Percentiles rank a stretch among this genome's conserved stretches.
These are phyloP conservation scores for Apiospora marii DNA, from an alignment of 2,329 filamentous ascomycete genomes.

Conservation along the genomic window DNA sequence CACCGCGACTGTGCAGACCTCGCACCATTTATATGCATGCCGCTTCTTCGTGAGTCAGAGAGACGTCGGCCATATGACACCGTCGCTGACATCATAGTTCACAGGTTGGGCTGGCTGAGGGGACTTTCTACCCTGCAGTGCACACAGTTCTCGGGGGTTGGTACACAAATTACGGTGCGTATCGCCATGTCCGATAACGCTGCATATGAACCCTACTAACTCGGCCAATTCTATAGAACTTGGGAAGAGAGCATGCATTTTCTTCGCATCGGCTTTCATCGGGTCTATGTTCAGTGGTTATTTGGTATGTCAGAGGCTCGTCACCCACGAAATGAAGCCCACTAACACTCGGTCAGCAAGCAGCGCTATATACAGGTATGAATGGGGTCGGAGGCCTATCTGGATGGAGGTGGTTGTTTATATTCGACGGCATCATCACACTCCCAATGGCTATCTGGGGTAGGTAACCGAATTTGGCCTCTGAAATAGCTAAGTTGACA, in stretches of 20 bases:
- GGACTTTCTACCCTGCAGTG: neutral
- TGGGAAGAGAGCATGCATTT: neutral
- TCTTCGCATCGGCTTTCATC: neutral
- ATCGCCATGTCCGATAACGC: neutral
- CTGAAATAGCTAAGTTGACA: neutral
- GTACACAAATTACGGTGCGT: neutral
- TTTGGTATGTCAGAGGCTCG: neutral
- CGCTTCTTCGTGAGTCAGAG: neutral
- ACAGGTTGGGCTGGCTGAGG: neutral
- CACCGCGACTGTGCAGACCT: slow-evolving; percentile 29
- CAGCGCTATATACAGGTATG: slow-evolving; percentile 36
- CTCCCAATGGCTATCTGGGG: slow-evolving; percentile 41
- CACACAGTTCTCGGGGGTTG: neutral
- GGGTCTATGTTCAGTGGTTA: neutral
- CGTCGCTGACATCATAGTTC: neutral
- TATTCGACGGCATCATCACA: slow-evolving; percentile 41
- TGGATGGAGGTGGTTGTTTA: slow-evolving; percentile 41
- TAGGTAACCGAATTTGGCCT: neutral
- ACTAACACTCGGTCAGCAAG: slow-evolving; percentile 29
- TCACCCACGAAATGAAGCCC: neutral
- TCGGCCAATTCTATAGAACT: neutral
- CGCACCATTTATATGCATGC: neutral
- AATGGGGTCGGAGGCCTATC: slow-evolving; percentile 35
- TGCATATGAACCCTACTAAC: neutral
- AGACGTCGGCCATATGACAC: rapidly evolving